phyloP scores from a whole-genome alignment of 345 rosid genomes.

The Alliaria petiolata region DNA sequence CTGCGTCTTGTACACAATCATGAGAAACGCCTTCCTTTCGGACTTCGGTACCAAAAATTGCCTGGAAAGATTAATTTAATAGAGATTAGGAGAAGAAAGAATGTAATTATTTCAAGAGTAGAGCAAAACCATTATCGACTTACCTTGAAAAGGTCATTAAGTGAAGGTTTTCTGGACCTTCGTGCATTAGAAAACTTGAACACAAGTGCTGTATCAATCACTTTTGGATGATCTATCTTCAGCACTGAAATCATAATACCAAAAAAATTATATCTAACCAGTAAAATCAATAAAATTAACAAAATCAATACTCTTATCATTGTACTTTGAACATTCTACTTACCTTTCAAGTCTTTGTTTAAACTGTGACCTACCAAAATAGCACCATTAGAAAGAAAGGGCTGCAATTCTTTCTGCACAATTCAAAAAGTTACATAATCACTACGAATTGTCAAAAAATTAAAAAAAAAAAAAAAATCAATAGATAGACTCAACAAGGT shows the following conservation, averaged over 20 bases:
- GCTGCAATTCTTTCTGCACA: conserved; percentile 53
- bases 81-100: neutral
- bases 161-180: conserved; percentile 52
- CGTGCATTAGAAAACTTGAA: conserved; percentile 49
- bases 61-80: conserved; percentile 32
- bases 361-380: conserved; percentile 81
- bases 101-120: neutral
- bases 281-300: neutral
- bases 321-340: neutral
- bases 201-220: conserved; percentile 70
- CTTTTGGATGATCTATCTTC: conserved; percentile 73
- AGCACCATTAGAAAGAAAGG: conserved; percentile 46
- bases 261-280: neutral
- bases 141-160: conserved; percentile 28
- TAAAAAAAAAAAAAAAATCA: conserved; percentile 18
- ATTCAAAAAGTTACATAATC: neutral
- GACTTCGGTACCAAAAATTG: conserved; percentile 55
- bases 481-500: conserved; percentile 13
- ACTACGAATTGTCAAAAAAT: neutral
- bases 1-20: conserved; percentile 70
- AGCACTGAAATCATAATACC: conserved; percentile 42
- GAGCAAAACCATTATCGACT: neutral
- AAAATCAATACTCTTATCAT: neutral
- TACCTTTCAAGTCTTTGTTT: conserved; percentile 65
- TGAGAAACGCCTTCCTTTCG: conserved; percentile 63